Evolutionary conservation across 352 stramenopile genomes (phyloP), one percentile per base, ranked within the genome.

Genomic region (Phytophthora multivora): DNA sequence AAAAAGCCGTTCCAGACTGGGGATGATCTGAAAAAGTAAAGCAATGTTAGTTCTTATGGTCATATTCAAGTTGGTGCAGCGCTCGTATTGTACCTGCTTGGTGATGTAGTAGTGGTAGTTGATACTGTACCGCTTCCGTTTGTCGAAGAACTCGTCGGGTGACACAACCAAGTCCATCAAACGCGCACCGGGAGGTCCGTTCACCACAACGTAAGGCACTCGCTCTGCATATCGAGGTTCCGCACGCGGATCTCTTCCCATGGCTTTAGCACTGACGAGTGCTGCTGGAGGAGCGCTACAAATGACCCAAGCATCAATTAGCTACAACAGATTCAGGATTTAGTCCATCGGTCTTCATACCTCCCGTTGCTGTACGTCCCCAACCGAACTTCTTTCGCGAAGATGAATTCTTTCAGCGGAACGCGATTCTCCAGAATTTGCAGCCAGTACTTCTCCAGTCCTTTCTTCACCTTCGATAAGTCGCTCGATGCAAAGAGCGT

Each of bases 31-130:
- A 8, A n/a, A n/a, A n/a, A n/a, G 12, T 6, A 28, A 41, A 47
- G 3, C 19, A 19, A 2, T 23, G 26, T 61, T 42, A 50, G 49
- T 45, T 63, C 21, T 33, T 12, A 33, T 1, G 3, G 28, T 33
- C 28, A 33, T 13, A 33, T 33, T 16, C 18, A 11, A 35, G 23
- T 65, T 18, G 13, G 18, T 28, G 26, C 25, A 28, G 21, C 28
- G 66, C 0, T 16, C 42, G 10, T 12, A 26, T 51, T 59, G 36
- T 52, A 91, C 80, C 73, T 92, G 87, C 58, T 97, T 97, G 55
- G 90, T 77, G 59, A 97, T 95, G 71, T 98, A 98, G 75, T 98
- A 98, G 62, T 96, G 86, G 50, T 93, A 86, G 63, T 98, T 97
- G 59, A 97, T 73, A n/a, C 71, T 76, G 55, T 86, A 63, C 12